Conservation (phyloP, 2,329 filamentous ascomycete species). For the Sporothrix euskadiensis region DNA sequence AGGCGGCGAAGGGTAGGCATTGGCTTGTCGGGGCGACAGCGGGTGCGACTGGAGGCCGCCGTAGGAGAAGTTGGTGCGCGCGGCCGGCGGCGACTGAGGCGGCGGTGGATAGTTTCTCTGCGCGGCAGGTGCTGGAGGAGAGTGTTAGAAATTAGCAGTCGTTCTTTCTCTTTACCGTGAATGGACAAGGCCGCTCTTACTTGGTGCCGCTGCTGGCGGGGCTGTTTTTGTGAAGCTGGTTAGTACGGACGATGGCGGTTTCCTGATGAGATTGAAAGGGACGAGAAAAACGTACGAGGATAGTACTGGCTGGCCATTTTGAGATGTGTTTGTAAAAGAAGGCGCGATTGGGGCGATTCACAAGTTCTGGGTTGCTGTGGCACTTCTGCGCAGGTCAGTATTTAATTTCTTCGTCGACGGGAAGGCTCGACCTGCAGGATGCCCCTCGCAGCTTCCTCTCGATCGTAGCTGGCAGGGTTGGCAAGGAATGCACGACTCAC, state of each 20-base stretch:
- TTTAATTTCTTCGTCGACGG: background rate
- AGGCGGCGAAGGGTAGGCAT: conserved; percentile 41
- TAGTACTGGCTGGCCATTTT: conserved; percentile 35
- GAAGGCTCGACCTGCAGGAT: background rate
- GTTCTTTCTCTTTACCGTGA: background rate
- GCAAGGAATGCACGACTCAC: conserved; percentile 7
- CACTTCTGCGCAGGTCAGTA: background rate
- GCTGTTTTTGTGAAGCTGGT: conserved; percentile 30
- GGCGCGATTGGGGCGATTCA: conserved; percentile 2
- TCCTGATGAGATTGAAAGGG: background rate
- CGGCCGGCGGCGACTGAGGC: conserved; percentile 42
- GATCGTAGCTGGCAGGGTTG: background rate
- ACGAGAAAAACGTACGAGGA: conserved; percentile 34
- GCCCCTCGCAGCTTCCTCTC: background rate
- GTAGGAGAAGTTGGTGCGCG: conserved; percentile 43
- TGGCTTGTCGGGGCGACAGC: conserved; percentile 28
- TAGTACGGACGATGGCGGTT: conserved; percentile 16
- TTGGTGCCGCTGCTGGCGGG: conserved; percentile 32
- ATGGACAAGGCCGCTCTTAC: background rate
- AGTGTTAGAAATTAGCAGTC: background rate
- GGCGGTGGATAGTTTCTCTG: conserved; percentile 42
- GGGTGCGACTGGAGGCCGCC: conserved; percentile 37
- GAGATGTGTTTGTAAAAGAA: background rate
- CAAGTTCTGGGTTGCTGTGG: background rate
- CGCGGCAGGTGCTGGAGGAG: conserved; percentile 24